A percentile compares a stretch with the other conserved stretches of the same genome.
phyloP scores from a whole-genome alignment of 2,329 filamentous ascomycete genomes.

The Helotiales sp. region DNA sequence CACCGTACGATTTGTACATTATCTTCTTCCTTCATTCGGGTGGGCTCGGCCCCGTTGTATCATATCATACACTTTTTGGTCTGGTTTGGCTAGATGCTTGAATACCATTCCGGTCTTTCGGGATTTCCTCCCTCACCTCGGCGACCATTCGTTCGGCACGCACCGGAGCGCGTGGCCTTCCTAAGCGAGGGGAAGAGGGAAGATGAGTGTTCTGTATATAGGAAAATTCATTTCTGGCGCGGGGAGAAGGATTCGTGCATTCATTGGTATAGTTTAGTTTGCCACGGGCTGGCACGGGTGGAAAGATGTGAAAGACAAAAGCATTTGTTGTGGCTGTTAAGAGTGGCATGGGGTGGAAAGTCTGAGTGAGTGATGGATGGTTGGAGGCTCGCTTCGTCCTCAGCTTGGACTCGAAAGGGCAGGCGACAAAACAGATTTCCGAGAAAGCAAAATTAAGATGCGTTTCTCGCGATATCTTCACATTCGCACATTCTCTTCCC shows the following conservation, averaged over 20 bases:
- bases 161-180: too few relatives aligned
- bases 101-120: not conserved
- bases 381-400: not conserved
- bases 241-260: slow-evolving; percentile 1
- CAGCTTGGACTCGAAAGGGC: not conserved
- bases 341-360: not conserved
- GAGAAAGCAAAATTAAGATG: not conserved
- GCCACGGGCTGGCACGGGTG: not conserved
- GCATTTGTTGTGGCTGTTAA: not conserved
- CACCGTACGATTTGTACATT: slow-evolving; percentile 6
- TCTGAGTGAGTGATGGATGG: not conserved
- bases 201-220: not conserved
- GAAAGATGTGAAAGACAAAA: not conserved
- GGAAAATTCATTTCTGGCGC: not conserved
- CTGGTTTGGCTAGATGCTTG: slow-evolving; percentile 1
- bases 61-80: not conserved
- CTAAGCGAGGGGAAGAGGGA: not conserved
- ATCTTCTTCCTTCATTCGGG: slow-evolving; percentile 2
- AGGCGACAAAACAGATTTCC: not conserved
- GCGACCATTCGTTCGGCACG: not conserved
- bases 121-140: not conserved
- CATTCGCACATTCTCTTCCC: not conserved
- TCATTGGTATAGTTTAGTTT: too few relatives aligned
- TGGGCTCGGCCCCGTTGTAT: slow-evolving; percentile 4
- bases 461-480: not conserved